These are phyloP conservation scores for Neurospora sp. DNA, from an alignment of 495 filamentous ascomycete species.

Conservation along the genomic window DNA sequence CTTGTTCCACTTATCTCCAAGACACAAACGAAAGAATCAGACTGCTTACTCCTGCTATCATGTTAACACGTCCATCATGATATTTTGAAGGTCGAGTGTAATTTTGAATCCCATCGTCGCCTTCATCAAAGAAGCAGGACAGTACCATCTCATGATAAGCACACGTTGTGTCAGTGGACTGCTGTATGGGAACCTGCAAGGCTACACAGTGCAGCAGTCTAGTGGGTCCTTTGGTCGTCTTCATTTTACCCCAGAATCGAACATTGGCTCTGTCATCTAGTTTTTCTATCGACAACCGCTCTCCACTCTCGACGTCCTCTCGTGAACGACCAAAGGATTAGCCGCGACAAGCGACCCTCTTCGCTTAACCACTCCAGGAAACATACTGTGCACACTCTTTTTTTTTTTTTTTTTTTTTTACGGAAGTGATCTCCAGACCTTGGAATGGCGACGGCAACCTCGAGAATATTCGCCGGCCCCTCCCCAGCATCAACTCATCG, in stretches of 20 bases:
- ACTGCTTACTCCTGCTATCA: not conserved
- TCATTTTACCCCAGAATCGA: constrained; percentile 12
- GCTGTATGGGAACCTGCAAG: constrained; percentile 1
- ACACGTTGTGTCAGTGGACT: not conserved
- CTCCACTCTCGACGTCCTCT: not conserved
- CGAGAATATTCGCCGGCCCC: not conserved
- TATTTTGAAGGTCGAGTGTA: not conserved
- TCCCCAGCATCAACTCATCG: not conserved
- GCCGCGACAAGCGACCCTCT: constrained; percentile 5
- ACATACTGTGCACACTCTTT: not conserved
- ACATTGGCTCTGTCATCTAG: not conserved
- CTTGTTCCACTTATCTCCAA: not conserved
- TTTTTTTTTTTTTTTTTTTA: no score
- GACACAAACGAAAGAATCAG: not conserved
- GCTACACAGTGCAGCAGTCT: not conserved
- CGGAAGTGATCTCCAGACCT: not conserved
- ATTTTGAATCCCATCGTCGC: not conserved
- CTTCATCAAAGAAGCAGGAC: not conserved
- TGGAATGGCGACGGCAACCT: not conserved
- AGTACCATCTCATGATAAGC: not conserved
- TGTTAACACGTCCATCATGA: not conserved
- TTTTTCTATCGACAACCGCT: not conserved
- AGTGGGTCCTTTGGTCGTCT: not conserved
- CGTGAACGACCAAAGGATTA: not conserved
- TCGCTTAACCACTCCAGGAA: not conserved